Conservation (phyloP, 1,284 basidiomycete species). For the Cryptococcus hybrid region DNA sequence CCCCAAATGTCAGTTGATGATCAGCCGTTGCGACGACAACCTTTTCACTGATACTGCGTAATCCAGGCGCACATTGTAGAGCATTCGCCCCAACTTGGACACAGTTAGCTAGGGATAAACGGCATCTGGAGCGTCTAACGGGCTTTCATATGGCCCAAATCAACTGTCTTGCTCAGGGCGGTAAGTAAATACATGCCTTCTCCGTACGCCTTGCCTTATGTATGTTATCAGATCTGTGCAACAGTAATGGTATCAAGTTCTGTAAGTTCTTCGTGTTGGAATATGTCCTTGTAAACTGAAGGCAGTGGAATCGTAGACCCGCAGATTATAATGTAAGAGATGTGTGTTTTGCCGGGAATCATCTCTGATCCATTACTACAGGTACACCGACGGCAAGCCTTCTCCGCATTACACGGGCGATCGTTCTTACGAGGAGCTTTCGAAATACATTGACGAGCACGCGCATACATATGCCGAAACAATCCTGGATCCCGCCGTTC, state of each 20-base stretch:
- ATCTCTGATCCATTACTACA: slow-evolving; percentile 6
- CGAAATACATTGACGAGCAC: slow-evolving; percentile 56
- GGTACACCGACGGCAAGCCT: slow-evolving; percentile 60
- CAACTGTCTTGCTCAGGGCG: slow-evolving; percentile 78
- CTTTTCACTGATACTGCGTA: neutral
- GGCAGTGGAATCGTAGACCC: slow-evolving; percentile 55
- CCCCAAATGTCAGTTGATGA: slow-evolving; percentile 39
- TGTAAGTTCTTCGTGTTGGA: slow-evolving; percentile 47
- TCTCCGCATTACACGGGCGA: slow-evolving; percentile 60
- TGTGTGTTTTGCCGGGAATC: neutral
- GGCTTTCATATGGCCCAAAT: slow-evolving; percentile 77
- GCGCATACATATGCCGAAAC: slow-evolving; percentile 42
- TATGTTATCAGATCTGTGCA: slow-evolving; percentile 66
- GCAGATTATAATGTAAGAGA: slow-evolving; percentile 66
- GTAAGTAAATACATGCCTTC: slow-evolving; percentile 53
- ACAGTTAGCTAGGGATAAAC: slow-evolving; percentile 60
- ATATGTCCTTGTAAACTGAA: neutral
- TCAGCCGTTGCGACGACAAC: too few species aligned
- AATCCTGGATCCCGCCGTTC: slow-evolving; percentile 9
- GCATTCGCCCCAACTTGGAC: slow-evolving; percentile 73
- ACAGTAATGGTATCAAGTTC: slow-evolving; percentile 63
- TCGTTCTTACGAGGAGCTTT: slow-evolving; percentile 57
- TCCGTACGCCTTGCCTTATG: neutral
- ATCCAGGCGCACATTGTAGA: slow-evolving; percentile 46
- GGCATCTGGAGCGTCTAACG: slow-evolving; percentile 55